These are phyloP conservation scores for Lactuca sativa DNA, from an alignment of 129 eudicot species.

Conservation along the genomic window DNA sequence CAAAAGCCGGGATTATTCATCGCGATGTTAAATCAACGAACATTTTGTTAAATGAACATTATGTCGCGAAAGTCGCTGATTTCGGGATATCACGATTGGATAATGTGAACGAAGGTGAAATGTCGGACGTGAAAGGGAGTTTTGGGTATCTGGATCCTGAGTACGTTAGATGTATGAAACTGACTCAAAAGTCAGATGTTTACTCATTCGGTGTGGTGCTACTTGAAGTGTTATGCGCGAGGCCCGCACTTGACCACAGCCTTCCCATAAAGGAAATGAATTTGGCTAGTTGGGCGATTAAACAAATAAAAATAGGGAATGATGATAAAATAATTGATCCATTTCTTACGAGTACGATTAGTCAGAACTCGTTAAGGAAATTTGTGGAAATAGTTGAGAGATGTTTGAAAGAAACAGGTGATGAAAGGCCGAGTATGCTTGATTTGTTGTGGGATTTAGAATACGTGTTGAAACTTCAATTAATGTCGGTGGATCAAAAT, in stretches of 20 bases:
- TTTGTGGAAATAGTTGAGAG: conserved; percentile 52
- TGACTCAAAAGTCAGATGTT: too few relatives aligned
- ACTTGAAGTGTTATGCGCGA: neutral
- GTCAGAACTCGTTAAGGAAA: conserved; percentile 45
- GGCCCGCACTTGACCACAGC: conserved; percentile 42
- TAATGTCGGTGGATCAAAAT: conserved; percentile 24
- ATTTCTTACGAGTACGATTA: conserved; percentile 40
- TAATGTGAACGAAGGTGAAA: conserved; percentile 38
- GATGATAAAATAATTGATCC: conserved; percentile 53
- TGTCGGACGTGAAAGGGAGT: conserved; percentile 16
- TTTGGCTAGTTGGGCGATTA: conserved; percentile 58
- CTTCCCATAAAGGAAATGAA: conserved; percentile 47
- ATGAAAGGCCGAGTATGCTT: conserved; percentile 61
- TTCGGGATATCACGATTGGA: conserved; percentile 52
- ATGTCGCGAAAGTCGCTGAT: conserved; percentile 62
- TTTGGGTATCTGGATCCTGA: too few relatives aligned
- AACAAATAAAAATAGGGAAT: conserved; percentile 36
- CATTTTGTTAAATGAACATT: conserved; percentile 55
- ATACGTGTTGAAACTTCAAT: conserved; percentile 55
- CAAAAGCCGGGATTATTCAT: conserved; percentile 53
- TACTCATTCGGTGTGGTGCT: too few relatives aligned
- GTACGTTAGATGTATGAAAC: too few relatives aligned
- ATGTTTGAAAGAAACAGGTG: conserved; percentile 49
- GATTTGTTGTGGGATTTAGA: conserved; percentile 70
- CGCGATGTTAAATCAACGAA: conserved; percentile 76